A percentile compares a stretch with the other conserved stretches of the same genome.
These are phyloP conservation scores for Pseudisothecium myosuroides DNA, from an alignment of 225 moss, liverwort and hornwort genomes.

Conservation along the genomic window DNA sequence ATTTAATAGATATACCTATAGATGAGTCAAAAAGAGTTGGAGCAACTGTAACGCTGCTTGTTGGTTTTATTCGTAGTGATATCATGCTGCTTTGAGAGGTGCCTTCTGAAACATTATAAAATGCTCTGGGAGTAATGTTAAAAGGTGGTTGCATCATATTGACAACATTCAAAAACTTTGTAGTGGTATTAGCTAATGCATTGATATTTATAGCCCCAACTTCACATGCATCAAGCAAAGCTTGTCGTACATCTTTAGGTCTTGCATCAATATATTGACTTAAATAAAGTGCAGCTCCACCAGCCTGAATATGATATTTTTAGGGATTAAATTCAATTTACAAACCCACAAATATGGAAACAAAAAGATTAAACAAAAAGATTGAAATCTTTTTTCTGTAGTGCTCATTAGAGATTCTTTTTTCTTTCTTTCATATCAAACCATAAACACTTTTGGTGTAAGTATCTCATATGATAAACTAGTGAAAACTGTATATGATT, in stretches of 20 bases:
- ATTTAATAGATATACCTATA: slow-evolving; percentile 17
- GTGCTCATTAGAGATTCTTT: fast-evolving
- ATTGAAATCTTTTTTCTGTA: not conserved
- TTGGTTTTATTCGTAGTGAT: slow-evolving; percentile 35
- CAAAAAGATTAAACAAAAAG: too few relatives aligned
- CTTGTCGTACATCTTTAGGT: slow-evolving; percentile 55
- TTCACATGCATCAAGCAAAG: slow-evolving; percentile 70
- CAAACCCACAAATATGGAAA: too few relatives aligned
- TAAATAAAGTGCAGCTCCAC: slow-evolving; percentile 66
- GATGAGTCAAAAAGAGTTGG: slow-evolving; percentile 24
- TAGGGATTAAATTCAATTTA: not conserved
- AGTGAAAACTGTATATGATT: fast-evolving
- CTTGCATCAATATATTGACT: slow-evolving; percentile 49
- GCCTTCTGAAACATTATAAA: slow-evolving; percentile 46
- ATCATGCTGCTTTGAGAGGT: slow-evolving; percentile 23
- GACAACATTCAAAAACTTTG: slow-evolving; percentile 62
- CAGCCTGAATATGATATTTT: slow-evolving; percentile 18
- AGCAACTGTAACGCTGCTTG: slow-evolving; percentile 30
- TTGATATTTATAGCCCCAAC: slow-evolving; percentile 26
- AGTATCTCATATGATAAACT: not conserved
- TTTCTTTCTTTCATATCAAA: not conserved
- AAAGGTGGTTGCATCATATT: slow-evolving; percentile 50
- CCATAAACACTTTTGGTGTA: fast-evolving
- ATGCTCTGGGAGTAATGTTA: slow-evolving; percentile 45
- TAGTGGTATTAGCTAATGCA: slow-evolving; percentile 52